Conservation (phyloP, 2,329 filamentous ascomycete genomes). For the Neobulgaria alba region DNA sequence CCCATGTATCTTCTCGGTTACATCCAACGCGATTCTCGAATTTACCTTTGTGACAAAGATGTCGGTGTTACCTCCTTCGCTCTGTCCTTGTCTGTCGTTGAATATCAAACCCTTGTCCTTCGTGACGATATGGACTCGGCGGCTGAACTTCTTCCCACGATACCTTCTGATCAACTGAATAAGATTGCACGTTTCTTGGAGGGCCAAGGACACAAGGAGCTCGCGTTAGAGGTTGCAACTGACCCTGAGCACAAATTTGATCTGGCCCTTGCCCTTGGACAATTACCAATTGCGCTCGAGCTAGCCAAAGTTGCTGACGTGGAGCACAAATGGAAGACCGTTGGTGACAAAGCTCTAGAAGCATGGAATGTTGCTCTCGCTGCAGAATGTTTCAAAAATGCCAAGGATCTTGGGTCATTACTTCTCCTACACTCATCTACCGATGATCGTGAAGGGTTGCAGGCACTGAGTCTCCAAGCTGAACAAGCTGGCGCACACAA, state of each 20-base stretch:
- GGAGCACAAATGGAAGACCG: slow-evolving; percentile 97
- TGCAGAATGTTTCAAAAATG: slow-evolving; percentile 85
- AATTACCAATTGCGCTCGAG: slow-evolving; percentile 76
- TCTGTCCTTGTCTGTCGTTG: slow-evolving; percentile 83
- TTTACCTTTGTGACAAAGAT: slow-evolving; percentile 95
- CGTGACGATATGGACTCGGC: slow-evolving; percentile 90
- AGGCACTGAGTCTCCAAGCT: slow-evolving; percentile 64
- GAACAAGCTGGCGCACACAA: slow-evolving; percentile 76
- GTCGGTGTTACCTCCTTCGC: slow-evolving; percentile 84
- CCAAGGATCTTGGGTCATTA: slow-evolving; percentile 82
- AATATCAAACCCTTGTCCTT: slow-evolving; percentile 94
- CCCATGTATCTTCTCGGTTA: slow-evolving; percentile 94
- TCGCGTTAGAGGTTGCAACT: slow-evolving; percentile 88
- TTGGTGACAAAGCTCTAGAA: slow-evolving; percentile 81
- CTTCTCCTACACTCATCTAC: slow-evolving; percentile 84
- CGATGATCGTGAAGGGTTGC: slow-evolving; percentile 66
- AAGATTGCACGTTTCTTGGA: slow-evolving; percentile 97
- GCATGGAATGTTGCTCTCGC: slow-evolving; percentile 84
- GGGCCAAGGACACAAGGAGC: slow-evolving; percentile 92
- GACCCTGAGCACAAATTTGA: slow-evolving; percentile 97
- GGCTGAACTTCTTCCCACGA: slow-evolving; percentile 71
- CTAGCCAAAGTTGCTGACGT: slow-evolving; percentile 76
- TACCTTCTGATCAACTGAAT: slow-evolving; percentile 90
- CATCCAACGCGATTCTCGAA: slow-evolving; percentile 86
- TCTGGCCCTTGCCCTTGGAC: slow-evolving; percentile 71